phyloP scores from a whole-genome alignment of 768 basidiomycete genomes.

The Thelephora aurantiotincta region DNA sequence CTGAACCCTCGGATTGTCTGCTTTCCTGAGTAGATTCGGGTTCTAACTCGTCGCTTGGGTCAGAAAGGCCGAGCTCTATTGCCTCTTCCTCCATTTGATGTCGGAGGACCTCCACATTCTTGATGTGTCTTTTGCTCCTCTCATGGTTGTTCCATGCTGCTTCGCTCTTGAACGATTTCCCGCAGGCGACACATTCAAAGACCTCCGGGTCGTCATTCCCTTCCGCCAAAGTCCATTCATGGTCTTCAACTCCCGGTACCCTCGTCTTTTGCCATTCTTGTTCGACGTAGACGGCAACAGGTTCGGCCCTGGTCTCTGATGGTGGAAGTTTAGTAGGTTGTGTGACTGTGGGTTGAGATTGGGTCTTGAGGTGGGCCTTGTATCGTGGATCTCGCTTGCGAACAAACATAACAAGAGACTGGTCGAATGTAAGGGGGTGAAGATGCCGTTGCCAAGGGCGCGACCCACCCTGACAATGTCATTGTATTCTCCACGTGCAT shows the following conservation, averaged over 20 bases:
- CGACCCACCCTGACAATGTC: constrained; percentile 68
- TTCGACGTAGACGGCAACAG: constrained; percentile 44
- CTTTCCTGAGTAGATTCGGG: constrained; percentile 5
- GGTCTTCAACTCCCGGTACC: constrained; percentile 34
- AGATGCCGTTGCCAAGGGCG: background rate
- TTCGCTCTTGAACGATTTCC: constrained; percentile 80
- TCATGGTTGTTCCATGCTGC: constrained; percentile 96
- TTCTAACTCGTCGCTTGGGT: constrained; percentile 1
- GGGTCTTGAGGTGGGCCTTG: constrained; percentile 42
- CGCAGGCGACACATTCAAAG: constrained; percentile 94
- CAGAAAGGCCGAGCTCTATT: constrained; percentile 34
- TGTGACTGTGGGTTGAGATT: constrained; percentile 25
- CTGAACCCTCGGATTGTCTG: background rate
- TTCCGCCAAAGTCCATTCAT: constrained; percentile 65
- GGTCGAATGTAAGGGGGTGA: background rate
- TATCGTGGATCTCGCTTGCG: constrained; percentile 86
- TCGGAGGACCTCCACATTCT: constrained; percentile 69
- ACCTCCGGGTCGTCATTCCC: constrained; percentile 53
- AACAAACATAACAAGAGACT: constrained; percentile 66
- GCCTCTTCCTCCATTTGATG: constrained; percentile 69
- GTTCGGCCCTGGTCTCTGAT: constrained; percentile 11
- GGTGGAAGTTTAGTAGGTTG: constrained; percentile 9
- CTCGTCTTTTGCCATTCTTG: constrained; percentile 83
- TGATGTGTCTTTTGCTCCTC: constrained; percentile 85
- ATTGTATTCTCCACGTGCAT: constrained; percentile 82